Percentiles rank a stretch among this genome's conserved stretches.
These are phyloP conservation scores for Pachyrhizus erosus DNA, from an alignment of 306 rosid genomes.

Conservation along the genomic window DNA sequence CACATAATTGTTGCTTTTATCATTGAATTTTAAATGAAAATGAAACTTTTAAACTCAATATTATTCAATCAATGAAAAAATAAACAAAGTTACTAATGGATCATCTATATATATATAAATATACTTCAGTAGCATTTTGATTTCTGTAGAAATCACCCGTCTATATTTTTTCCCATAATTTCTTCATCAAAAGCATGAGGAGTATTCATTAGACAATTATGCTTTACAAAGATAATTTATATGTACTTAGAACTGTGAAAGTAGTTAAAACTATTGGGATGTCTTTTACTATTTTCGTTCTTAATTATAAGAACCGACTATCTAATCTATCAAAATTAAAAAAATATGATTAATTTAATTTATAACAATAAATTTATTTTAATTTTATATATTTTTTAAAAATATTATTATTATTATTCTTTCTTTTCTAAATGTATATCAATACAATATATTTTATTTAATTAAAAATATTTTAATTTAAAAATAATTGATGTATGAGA, in stretches of 20 bases:
- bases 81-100: neutral
- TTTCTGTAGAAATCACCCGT: neutral
- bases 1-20: neutral
- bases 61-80: neutral
- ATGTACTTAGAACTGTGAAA: neutral
- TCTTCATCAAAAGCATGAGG: neutral
- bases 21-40: neutral
- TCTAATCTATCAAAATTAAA: no score
- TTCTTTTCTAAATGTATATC: no score
- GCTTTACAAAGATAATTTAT: neutral
- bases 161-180: neutral
- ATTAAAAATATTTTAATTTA: no score
- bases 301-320: no score
- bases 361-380: no score
- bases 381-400: no score
- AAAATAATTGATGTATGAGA: no score
- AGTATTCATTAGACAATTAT: neutral
- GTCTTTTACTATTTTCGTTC: no score
- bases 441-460: no score
- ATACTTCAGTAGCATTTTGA: neutral
- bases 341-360: no score
- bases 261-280: neutral
- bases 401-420: no score
- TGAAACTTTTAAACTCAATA: neutral
- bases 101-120: neutral